Conservation (phyloP, 345 rosid genomes). For the Crucihimalaya himalaica region DNA sequence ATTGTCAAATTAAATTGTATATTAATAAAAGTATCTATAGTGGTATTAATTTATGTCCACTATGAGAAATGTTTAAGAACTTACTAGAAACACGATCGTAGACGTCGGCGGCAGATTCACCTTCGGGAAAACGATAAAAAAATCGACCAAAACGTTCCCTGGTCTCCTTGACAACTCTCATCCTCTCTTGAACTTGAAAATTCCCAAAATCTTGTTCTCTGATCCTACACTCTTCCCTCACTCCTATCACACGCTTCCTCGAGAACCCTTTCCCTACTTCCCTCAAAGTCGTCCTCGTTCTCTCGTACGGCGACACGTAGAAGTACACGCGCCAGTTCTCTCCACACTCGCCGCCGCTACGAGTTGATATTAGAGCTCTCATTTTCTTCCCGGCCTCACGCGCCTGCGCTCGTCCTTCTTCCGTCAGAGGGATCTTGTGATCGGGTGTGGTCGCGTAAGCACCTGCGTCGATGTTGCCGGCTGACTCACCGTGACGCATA, state of each 20-base stretch:
- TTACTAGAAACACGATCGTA: slow-evolving; percentile 92
- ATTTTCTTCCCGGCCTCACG: slow-evolving; percentile 57
- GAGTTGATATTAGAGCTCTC: slow-evolving; percentile 44
- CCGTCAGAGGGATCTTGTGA: slow-evolving; percentile 77
- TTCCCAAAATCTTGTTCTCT: slow-evolving; percentile 97
- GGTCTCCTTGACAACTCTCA: slow-evolving; percentile 68
- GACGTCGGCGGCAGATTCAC: slow-evolving; percentile 97
- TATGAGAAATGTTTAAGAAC: slow-evolving; percentile 3
- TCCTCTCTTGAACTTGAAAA: slow-evolving; percentile 78
- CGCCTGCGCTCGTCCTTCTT: slow-evolving; percentile 59
- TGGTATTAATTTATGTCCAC: not conserved
- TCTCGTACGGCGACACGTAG: slow-evolving; percentile 90
- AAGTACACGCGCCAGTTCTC: slow-evolving; percentile 73
- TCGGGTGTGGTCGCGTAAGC: slow-evolving; percentile 89
- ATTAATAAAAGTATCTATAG: no score
- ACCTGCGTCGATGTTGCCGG: slow-evolving; percentile 76
- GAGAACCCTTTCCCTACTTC: slow-evolving; percentile 81
- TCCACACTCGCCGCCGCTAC: slow-evolving; percentile 7
- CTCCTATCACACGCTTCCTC: slow-evolving; percentile 69
- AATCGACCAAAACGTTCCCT: slow-evolving; percentile 82
- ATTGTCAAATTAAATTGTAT: not conserved
- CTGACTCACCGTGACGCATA: slow-evolving; percentile 92
- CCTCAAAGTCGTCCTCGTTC: slow-evolving; percentile 78
- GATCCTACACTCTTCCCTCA: slow-evolving; percentile 82
- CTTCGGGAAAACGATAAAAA: slow-evolving; percentile 89